Conservation (phyloP, 768 basidiomycete species). For the Mycena galopus region DNA sequence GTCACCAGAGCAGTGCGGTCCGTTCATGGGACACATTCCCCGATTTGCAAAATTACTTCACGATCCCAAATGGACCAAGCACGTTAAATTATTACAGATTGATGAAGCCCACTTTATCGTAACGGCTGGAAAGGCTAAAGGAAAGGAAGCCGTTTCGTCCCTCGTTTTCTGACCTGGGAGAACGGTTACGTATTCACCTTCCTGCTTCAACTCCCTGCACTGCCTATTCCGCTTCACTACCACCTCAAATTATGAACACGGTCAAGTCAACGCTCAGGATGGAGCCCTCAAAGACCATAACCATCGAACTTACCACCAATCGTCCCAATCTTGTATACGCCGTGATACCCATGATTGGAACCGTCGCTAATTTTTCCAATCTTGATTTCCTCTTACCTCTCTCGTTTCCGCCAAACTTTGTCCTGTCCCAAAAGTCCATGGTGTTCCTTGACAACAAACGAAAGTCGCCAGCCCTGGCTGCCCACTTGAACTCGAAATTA, state of each 20-base stretch:
- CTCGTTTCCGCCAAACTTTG: background rate
- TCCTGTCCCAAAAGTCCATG: background rate
- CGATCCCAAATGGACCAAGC: too few species aligned
- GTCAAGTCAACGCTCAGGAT: background rate
- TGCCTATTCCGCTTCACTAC: slow-evolving; percentile 16
- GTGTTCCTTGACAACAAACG: slow-evolving; percentile 14
- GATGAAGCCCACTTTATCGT: slow-evolving; percentile 37
- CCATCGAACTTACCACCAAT: slow-evolving; percentile 1
- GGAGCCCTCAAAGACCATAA: background rate
- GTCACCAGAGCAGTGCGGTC: background rate
- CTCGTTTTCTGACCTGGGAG: slow-evolving; percentile 3
- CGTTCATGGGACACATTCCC: too few species aligned
- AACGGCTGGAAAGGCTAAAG: slow-evolving; percentile 25
- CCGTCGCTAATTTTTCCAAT: background rate
- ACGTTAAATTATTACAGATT: too few species aligned
- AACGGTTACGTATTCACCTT: slow-evolving; percentile 6
- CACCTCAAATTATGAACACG: background rate
- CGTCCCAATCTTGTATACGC: slow-evolving; percentile 10
- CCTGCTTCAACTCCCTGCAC: background rate
- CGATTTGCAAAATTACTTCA: too few species aligned
- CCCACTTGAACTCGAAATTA: background rate
- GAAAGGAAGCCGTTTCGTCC: background rate
- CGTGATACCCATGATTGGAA: background rate
- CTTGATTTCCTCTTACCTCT: background rate
- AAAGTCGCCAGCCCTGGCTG: background rate